Evolutionary conservation across 2,329 filamentous ascomycete species (phyloP).

Genomic region (Albifimbria verrucaria): DNA sequence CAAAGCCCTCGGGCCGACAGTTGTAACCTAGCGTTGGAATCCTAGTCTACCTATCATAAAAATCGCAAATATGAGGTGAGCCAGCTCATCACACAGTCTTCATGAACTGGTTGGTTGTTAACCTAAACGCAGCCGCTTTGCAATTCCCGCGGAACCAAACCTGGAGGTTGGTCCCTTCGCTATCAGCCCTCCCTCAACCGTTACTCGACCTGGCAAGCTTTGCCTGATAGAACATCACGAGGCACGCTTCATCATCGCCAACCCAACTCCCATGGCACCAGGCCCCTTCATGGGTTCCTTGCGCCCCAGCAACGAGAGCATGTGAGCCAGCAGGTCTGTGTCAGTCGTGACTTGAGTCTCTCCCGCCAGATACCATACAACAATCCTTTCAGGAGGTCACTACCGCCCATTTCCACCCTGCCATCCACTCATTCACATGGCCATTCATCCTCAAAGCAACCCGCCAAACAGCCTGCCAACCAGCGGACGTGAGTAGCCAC

Average conservation of each 20-base stretch:
- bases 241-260: slow-evolving; percentile 29
- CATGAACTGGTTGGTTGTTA: slow-evolving; percentile 4
- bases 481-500: slow-evolving; percentile 31
- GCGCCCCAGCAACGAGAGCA: slow-evolving; percentile 60
- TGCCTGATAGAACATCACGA: slow-evolving; percentile 29
- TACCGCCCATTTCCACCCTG: slow-evolving; percentile 27
- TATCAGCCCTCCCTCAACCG: slow-evolving; percentile 49
- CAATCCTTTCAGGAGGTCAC: slow-evolving; percentile 38
- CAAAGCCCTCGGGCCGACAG: too few relatives aligned
- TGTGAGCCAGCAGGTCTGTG: slow-evolving; percentile 58
- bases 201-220: slow-evolving; percentile 46
- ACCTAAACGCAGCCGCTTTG: slow-evolving; percentile 37
- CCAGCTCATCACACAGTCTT: slow-evolving; percentile 6
- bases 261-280: slow-evolving; percentile 50
- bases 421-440: slow-evolving; percentile 50
- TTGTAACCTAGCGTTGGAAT: too few relatives aligned
- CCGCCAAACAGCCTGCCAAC: slow-evolving; percentile 31
- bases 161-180: too few relatives aligned
- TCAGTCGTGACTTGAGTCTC: slow-evolving; percentile 55
- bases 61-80: not conserved
- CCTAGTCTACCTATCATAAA: not conserved
- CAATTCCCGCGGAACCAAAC: slow-evolving; percentile 49
- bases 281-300: slow-evolving; percentile 55
- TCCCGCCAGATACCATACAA: slow-evolving; percentile 46
- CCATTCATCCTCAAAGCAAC: slow-evolving; percentile 42